Base-by-base conservation (phyloP, 148 eudicot genomes). In the Chenopodium album region DNA sequence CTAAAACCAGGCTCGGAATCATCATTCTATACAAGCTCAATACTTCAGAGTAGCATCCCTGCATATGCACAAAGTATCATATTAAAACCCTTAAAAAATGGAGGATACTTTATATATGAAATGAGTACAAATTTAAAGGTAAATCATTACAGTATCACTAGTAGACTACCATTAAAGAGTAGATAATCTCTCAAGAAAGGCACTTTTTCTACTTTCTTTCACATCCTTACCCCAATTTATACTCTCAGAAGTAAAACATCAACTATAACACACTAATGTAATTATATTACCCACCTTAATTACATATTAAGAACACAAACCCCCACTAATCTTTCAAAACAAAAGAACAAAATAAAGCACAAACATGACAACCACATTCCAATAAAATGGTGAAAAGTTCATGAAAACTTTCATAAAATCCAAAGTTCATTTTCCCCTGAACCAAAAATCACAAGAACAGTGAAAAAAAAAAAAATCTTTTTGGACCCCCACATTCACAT, bases 11-110 rank as follows among this genome's bases (percentile, higher is more conserved):
- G 19, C 79, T 20, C 46, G 28, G 76, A 54, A 54, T 83, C 11
- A 64, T 78, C 88, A 86, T 83, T 68, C 28, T 78, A 73, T 56
- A 52, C 79, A 71, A 78, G 76, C 46, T 80, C 22, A 76, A 64
- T 19, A 71, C 48, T 19, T 34, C 74, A 71, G 9, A 37, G 37
- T 37, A 37, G 46, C 32, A 48, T 47, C 4, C 76, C 76, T 73
- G 76, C 34, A 73, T 23, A 37, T 46, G 20, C 60, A 73, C 3
- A 73, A 23, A 47, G 23, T n/a, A 13, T 47, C 59, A 73, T 34
- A 11, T 73, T 73, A 20, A 47, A 14, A 44, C 20, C 59, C 44
- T 2, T 3, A 26, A 47, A 13, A 71, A 11, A 26, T 23, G 16
- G 22, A 19, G 59, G 29, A 47, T 46, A 48, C 13, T 12, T 47